These are phyloP conservation scores for Byssochlamys sp. DNA, from an alignment of 2,329 filamentous ascomycete species.

Conservation along the genomic window DNA sequence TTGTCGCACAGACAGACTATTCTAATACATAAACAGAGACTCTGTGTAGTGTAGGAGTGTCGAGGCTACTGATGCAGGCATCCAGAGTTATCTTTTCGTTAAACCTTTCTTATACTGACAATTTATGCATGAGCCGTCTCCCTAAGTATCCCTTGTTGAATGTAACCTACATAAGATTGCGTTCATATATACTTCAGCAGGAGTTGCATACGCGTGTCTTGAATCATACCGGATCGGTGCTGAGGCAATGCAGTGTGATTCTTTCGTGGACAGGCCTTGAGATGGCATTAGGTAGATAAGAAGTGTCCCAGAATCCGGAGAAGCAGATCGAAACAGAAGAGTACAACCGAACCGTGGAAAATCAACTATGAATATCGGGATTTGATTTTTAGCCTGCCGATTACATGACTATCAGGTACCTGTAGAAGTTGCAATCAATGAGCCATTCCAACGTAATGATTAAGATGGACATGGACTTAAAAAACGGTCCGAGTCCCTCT, in stretches of 20 bases:
- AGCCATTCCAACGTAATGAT: neutral
- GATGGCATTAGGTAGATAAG: neutral
- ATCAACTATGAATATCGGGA: neutral
- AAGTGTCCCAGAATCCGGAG: neutral
- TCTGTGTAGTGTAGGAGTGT: neutral
- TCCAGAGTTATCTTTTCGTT: neutral
- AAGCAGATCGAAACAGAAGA: neutral
- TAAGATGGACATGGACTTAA: neutral
- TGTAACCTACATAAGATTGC: neutral
- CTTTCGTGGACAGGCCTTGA: neutral
- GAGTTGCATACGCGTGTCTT: neutral
- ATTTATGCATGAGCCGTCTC: neutral
- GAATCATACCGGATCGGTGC: neutral
- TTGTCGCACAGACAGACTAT: neutral
- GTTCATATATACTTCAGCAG: neutral
- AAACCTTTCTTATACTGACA: neutral
- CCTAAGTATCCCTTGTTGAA: neutral
- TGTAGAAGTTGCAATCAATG: neutral
- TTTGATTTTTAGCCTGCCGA: neutral
- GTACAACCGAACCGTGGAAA: neutral
- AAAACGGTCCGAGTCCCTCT: neutral
- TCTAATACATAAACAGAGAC: neutral
- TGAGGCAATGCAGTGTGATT: no score
- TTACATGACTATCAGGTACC: neutral
- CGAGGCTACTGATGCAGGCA: neutral